Base-by-base conservation (phyloP, 306 rosid species). In the Quercus cerris region DNA sequence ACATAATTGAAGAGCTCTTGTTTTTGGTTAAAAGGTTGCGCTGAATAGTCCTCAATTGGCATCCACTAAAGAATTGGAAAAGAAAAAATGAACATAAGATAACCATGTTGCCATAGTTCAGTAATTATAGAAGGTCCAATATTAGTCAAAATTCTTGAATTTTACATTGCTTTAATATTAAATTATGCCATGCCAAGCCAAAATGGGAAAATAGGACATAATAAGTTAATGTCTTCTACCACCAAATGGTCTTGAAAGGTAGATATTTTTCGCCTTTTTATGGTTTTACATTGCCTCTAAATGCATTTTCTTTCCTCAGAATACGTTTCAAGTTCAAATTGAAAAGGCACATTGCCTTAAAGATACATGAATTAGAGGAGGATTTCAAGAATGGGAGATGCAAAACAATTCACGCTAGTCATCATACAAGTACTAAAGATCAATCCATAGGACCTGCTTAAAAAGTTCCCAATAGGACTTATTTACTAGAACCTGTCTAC, bases 11-110 rank as follows among this genome's bases (percentile, higher is more conserved):
- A 94, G 15, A 63, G 27, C 56, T 90, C 83, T 52, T 82, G 74
- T 13, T 75, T 33, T 77, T 49, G 46, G 12, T 88, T 78, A 77
- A 90, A 91, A 20, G 97, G 87, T 66, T 94, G 98, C 15, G 89
- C 92, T 73, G 75, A 85, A 80, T 92, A 94, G 6, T 94, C 98
- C 67, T 84, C 85, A 79, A 88, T 35, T 13, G 89, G 81, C 94
- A 94, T 94, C 98, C 98, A 92, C 97, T 94, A 91, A 20, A 78
- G 25, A 75, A 81, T 6, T 6, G 3, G 17, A 8, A 7, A 49
- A 3, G 35, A 71, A 71, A 41, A 44, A 25, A 27, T 11, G 6
- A 71, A 31, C 8, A 46, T 30, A n/a, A 80, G 25, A 64, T 51
- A 18, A 25, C 11, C 23, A 31, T 20, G 35, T 25, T 61, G 63